Conservation (phyloP, 2,329 filamentous ascomycete genomes). For the Colletotrichum sp. region DNA sequence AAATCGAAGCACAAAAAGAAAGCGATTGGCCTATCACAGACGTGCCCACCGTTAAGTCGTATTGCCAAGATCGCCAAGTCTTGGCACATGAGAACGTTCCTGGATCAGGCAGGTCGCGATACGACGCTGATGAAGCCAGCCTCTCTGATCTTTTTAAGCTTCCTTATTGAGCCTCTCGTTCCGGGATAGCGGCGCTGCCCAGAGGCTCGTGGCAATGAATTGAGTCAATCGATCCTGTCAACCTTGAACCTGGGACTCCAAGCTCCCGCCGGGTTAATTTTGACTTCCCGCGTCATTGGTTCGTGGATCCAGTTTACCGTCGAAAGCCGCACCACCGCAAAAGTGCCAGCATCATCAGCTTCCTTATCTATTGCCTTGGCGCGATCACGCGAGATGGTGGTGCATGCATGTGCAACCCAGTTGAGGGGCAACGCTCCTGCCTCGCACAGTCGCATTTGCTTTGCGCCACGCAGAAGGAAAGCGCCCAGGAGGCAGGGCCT, state of each 20-base stretch:
- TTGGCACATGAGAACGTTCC: constrained; percentile 4
- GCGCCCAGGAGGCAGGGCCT: no score
- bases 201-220: neutral
- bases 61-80: neutral
- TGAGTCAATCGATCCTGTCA: neutral
- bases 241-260: neutral
- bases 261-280: neutral
- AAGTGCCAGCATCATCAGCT: neutral
- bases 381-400: neutral
- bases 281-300: neutral
- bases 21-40: neutral
- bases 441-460: neutral
- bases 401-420: neutral
- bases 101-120: constrained; percentile 7
- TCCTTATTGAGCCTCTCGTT: constrained; percentile 2
- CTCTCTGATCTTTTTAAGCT: neutral
- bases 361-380: constrained; percentile 14
- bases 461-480: no score
- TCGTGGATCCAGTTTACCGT: neutral
- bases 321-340: neutral
- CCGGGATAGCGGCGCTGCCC: neutral
- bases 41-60: neutral
- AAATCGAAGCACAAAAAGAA: neutral
- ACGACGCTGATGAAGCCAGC: neutral
- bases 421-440: neutral